A percentile compares a stretch with the other conserved stretches of the same genome.
Conservation (phyloP, 2,329 filamentous ascomycete genomes). For the Orbilia oligospora region DNA sequence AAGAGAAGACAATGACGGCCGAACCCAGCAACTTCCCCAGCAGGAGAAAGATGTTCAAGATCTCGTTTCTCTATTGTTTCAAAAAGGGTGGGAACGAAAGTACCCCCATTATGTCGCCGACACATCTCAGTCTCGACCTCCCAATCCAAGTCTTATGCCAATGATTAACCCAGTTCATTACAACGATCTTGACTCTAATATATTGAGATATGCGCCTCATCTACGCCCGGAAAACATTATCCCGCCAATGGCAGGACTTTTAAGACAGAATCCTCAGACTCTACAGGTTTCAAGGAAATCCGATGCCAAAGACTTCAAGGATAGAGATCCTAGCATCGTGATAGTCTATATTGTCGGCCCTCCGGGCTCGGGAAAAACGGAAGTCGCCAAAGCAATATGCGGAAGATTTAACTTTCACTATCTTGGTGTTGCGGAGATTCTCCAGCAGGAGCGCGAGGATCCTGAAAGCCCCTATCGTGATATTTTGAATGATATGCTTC, state of each 20-base stretch:
- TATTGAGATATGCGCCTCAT: conserved; percentile 31
- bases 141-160: conserved; percentile 17
- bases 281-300: neutral
- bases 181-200: conserved; percentile 44
- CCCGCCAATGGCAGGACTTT: conserved; percentile 19
- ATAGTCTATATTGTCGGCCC: conserved; percentile 41
- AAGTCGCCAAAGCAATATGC: conserved; percentile 34
- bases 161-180: conserved; percentile 24
- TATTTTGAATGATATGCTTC: conserved; percentile 33
- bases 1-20: neutral
- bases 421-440: conserved; percentile 37
- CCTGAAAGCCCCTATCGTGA: conserved; percentile 28
- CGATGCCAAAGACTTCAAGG: conserved; percentile 11
- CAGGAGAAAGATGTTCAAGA: conserved; percentile 30
- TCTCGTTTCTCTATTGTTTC: conserved; percentile 9
- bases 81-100: neutral
- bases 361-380: conserved; percentile 43
- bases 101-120: conserved; percentile 9
- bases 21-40: neutral
- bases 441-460: conserved; percentile 29
- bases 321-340: conserved; percentile 34
- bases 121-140: neutral
- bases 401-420: conserved; percentile 37
- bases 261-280: conserved; percentile 19
- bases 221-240: conserved; percentile 28